A percentile compares a stretch with the other conserved stretches of the same genome.
Evolutionary conservation across 306 rosid genomes (phyloP).

Genomic region (Rosa persica): DNA sequence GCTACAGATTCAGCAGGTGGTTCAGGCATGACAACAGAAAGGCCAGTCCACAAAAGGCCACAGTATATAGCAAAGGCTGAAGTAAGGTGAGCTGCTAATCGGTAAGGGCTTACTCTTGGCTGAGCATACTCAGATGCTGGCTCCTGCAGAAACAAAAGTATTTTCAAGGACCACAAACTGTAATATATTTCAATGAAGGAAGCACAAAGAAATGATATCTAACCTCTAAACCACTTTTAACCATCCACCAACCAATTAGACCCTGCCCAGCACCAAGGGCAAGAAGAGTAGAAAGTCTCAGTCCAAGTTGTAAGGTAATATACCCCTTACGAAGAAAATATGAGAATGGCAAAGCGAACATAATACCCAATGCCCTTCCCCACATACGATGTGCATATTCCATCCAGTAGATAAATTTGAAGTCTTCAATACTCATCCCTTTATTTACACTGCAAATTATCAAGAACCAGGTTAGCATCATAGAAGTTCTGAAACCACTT

Average conservation of each 20-base stretch:
- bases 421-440: conserved; percentile 49
- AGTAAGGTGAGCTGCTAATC: conserved; percentile 92
- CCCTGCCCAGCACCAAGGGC: conserved; percentile 91
- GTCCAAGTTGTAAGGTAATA: conserved; percentile 72
- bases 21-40: conserved; percentile 90
- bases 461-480: conserved; percentile 6
- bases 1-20: conserved; percentile 71
- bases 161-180: neutral
- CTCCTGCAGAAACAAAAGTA: conserved; percentile 51
- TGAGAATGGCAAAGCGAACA: conserved; percentile 90
- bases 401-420: conserved; percentile 56
- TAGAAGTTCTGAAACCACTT: neutral
- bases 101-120: conserved; percentile 96
- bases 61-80: conserved; percentile 88
- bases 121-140: conserved; percentile 80
- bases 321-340: conserved; percentile 83
- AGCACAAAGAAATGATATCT: conserved; percentile 20
- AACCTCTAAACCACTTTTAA: conserved; percentile 71
- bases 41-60: conserved; percentile 88
- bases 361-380: conserved; percentile 82
- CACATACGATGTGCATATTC: conserved; percentile 96
- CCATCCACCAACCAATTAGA: conserved; percentile 97
- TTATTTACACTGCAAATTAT: conserved; percentile 36
- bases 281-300: conserved; percentile 65
- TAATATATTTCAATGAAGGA: neutral